Evolutionary conservation across 2,329 filamentous ascomycete genomes (phyloP), one percentile per base, ranked within the genome.

Genomic region (Colletotrichum cuscutae): DNA sequence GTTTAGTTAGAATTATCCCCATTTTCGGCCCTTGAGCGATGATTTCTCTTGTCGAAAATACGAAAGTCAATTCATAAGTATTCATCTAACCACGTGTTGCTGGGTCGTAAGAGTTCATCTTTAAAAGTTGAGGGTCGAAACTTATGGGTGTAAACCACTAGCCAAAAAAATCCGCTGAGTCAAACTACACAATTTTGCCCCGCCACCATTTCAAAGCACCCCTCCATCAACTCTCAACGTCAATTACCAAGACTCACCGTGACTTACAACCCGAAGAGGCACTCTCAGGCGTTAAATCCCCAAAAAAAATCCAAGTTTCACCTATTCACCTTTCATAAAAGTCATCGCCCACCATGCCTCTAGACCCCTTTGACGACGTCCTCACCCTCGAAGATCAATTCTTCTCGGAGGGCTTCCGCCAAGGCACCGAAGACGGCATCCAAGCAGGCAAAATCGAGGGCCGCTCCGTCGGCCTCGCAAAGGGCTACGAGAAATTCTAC

Each of bases 401-500:
- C 85, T 98, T 98, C 85, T 86, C 89, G 57, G 91, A 96, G 82
- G 97, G 97, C 72, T 96, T 95, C 85, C 82, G 87, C 6, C 89
- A 94, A 67, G 97, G 97, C 56, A 82, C 90, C 60, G 84, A 87
- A 53, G 96, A 98, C 82, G 97, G 97, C 72, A 86, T 90, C 53
- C 88, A 89, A 72, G 92, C 94, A 37, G 97, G 97, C 52, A 91
- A 92, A 71, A 91, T 94, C 75, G 97, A 99, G 87, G 97, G 97
- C 73, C 93, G 95, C 64, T 90, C 95, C 24, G 95, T 98, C 80
- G 97, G 96, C 0, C 90, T 98, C 54, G 93, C 97, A 80, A 97
- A 95, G 76, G 96, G 95, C 0, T 98, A 97, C 77, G 94, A 98
- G 78, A 98, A 98, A 83, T 98, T 97, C 79, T 80, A 93, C 54